Base-by-base conservation (phyloP, 257 asterid genomes). In the Nicotiana benthamiana region DNA sequence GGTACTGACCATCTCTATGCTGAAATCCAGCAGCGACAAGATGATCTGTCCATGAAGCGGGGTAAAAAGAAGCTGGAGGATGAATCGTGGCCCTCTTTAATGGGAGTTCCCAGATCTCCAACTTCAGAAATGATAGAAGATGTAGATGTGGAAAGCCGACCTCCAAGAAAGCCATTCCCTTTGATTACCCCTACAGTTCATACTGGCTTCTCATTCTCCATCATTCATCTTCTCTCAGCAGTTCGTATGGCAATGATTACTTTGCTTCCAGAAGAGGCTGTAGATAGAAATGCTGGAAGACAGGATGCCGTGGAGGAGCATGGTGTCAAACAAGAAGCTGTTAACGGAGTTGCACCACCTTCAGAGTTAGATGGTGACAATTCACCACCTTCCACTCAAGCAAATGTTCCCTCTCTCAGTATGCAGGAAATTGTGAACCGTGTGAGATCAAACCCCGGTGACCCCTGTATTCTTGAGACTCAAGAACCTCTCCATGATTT, bases 401-500 rank as follows among this genome's bases (percentile, higher is more conserved):
- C 28, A 67, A 90, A 88, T 83, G 87, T 90, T 52, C 97, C 93
- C 79, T 89, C 91, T 79, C 95, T 94, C 52, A 76, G 93, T 79
- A 89, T 94, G 80, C 95, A 91, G 87, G 98, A 94, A 84, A 89
- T 96, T 79, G 96, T 96, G 62, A 89, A 86, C 79, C 98, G 97
- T 76, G 97, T 94, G 48, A 87, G 86, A 88, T 92, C 94, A 52
- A 96, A 90, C 83, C 99, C 99, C 12, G 97, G 95, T 4, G 98
- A 96, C 82, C 98, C 99, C 48, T 85, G 90, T 82, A 94, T 96
- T 87, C 98, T 96, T 66, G 97, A 96, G 86, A 94, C 99, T 81
- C 97, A 91, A 83, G 99, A 96, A 83, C 99, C 99, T 53, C 99
- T 94, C 83, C 98, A 90, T 86, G 99, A 96, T 90, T 86, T 96